Base-by-base conservation (phyloP, 2,329 filamentous ascomycete species). In the Beauveria rudraprayagi region DNA sequence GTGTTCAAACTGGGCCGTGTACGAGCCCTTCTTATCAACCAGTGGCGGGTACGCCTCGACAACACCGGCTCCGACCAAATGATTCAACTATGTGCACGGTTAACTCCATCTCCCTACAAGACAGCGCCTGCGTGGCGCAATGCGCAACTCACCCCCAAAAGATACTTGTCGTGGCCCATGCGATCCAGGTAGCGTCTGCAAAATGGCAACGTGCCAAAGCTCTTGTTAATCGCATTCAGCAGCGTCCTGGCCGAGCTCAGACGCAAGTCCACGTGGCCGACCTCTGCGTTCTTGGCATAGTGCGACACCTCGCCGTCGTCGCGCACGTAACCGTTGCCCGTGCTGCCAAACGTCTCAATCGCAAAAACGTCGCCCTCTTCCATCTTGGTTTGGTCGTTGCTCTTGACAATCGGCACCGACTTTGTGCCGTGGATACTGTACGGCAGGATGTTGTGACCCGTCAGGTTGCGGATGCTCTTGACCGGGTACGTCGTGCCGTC, bases 341-440 rank as follows among this genome's bases (percentile, higher is more conserved):
- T 97, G 72, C 89, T 94, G 63, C 92, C 93, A 73, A 97, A 97
- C 0, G 92, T 97, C 78, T 97, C 92, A 68, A 97, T 96, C 65
- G 92, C 92, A 73, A 95, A 97, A 19, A 92, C 87, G 71, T 97
- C 92, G 47, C 92, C 92, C 76, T 97, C 93, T 77, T 97, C 92
- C 93, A 97, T 97, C 82, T 96, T 96, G 57, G 91, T 95, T 72
- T 88, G 86, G 70, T 96, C 91, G 64, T 84, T 84, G 64, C 86
- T 88, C 79, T 96, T 96, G 65, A 97, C 91, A 69, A 97, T 96
- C 0, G 92, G 93, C 56, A 97, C 91, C 66, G 90, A 92, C 81
- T 97, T 97, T 68, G 86, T 89, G 62, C 92, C 92, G 76, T 97
- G 92, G 68, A 97, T 97, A 72, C 86, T 87, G 78, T 92, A 94